Conservation (phyloP, 305 asterid species). For the Fraxinus nigra region DNA sequence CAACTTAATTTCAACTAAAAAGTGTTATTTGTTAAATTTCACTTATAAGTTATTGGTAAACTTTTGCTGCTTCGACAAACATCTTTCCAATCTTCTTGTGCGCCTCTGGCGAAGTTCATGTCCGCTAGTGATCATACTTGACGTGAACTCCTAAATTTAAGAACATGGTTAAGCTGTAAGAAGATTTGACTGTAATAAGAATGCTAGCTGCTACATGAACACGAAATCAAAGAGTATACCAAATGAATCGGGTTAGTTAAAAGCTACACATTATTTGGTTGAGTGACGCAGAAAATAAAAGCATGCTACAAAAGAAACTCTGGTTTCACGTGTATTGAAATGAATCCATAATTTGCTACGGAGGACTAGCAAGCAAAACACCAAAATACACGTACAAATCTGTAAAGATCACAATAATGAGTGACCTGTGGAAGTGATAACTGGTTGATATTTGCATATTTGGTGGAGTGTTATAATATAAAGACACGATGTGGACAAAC, state of each 20-base stretch:
- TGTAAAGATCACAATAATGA: not conserved
- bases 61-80: not conserved
- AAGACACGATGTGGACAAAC: not conserved
- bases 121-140: not conserved
- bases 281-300: not conserved
- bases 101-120: not conserved
- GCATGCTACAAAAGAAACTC: not conserved
- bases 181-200: not conserved
- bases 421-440: not conserved
- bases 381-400: not conserved
- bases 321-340: not conserved
- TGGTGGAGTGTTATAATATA: not conserved
- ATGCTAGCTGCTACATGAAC: not conserved
- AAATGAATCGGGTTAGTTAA: not conserved
- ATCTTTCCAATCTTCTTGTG: not conserved
- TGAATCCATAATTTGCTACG: not conserved
- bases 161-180: not conserved
- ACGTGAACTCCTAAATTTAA: not conserved
- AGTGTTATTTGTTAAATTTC: not conserved
- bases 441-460: not conserved
- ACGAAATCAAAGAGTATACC: not conserved
- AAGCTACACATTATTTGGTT: not conserved
- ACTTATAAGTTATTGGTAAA: not conserved
- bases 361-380: not conserved
- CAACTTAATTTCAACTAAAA: not conserved